Evolutionary conservation across 768 basidiomycete genomes (phyloP), one percentile per base, ranked within the genome.

Genomic region (Artomyces pyxidatus): DNA sequence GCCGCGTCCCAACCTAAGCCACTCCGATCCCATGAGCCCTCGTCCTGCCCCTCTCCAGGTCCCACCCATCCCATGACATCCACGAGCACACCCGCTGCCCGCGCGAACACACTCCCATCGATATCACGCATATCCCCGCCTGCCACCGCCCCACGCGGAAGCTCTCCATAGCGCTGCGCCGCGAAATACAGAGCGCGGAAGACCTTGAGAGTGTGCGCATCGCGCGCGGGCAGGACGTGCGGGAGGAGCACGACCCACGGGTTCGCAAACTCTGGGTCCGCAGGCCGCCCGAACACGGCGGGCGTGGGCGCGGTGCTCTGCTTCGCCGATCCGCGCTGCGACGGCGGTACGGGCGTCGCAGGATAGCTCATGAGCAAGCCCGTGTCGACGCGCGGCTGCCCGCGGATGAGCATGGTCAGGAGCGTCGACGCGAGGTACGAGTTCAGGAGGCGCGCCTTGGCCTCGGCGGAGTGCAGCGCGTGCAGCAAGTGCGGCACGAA

Each of bases 1-100:
- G 78, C 76, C 8, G 71, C 77, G 49, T 81, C 77, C 77, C 79
- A 81, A 1, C 78, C 80, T 35, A 80, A 62, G 3, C 70, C 78
- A 59, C 74, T 77, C 25, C 71, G 51, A 61, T 81, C 80, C 81
- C 81, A 82, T 2, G 57, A 37, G 16, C 74, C 71, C 35, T 63
- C 69, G 37, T 63, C 51, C 59, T 81, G 72, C 3, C 80, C 80
- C 62, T 74, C 64, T 7, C 66, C 32, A 35, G 5, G 5, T 3
- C 32, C 59, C 1, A 74, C 72, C 80, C 79, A 82, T 0, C 80
- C 77, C 54, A 81, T 61, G 11, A 65, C 71, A 41, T 79, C 67
- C 72, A 78, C 71, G 63, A 79, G 53, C 27, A 78, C 68, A 0
- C 79, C 80, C 6, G 78, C 80, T 14, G 78, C 73, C 37, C 80